Conservation (phyloP, 208 protist species). For the Wallacemonas collosoma region DNA sequence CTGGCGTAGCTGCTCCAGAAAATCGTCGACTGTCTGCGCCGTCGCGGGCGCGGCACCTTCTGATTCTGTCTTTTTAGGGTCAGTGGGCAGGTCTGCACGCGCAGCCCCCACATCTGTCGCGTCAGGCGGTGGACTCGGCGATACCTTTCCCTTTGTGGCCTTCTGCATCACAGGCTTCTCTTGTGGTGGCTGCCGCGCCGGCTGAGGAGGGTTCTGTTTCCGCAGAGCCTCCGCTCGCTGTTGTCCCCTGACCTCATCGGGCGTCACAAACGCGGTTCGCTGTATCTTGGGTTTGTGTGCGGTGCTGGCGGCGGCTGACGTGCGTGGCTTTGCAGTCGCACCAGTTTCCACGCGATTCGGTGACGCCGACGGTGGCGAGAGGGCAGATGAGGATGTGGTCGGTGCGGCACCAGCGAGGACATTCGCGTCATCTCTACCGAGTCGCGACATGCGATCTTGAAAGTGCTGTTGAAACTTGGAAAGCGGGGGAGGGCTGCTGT, state of each 20-base stretch:
- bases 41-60: background rate
- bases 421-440: constrained; percentile 60
- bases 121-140: no score
- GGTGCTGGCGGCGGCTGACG: background rate
- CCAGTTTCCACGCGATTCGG: no score
- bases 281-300: background rate
- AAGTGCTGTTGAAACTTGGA: constrained; percentile 73
- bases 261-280: background rate
- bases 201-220: background rate
- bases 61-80: no score
- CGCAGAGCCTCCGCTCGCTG: background rate
- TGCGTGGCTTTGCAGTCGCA: background rate
- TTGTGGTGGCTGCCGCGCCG: background rate
- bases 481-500: constrained; percentile 4
- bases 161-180: background rate
- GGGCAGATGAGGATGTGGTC: constrained; percentile 2
- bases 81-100: no score
- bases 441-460: constrained; percentile 46
- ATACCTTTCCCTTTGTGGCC: no score
- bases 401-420: constrained; percentile 36
- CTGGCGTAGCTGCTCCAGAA: background rate
- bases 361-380: no score
- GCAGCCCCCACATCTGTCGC: no score
- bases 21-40: constrained; percentile 4
- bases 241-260: background rate